Conservation (phyloP, 1,284 basidiomycete genomes). For the Xerocomus nothofagi region DNA sequence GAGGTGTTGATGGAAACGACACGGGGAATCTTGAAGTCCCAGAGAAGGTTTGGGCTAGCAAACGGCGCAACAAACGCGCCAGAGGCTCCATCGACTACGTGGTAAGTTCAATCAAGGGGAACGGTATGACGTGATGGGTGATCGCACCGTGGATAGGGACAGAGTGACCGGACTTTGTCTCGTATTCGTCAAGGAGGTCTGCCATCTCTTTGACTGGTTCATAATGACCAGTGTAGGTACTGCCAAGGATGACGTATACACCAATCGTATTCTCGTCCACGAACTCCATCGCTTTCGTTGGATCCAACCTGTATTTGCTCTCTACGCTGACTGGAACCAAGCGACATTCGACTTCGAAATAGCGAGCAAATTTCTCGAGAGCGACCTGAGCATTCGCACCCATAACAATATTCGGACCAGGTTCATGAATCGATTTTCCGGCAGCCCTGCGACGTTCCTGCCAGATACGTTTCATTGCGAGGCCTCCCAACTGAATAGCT, state of each 20-base stretch:
- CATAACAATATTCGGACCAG: constrained; percentile 78
- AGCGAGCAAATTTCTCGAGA: constrained; percentile 89
- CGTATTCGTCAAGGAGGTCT: constrained; percentile 82
- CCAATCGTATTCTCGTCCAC: constrained; percentile 94
- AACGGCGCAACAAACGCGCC: constrained; percentile 89
- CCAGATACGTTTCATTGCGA: constrained; percentile 96
- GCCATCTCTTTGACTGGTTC: constrained; percentile 90
- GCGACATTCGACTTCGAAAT: constrained; percentile 87
- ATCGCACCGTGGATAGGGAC: constrained; percentile 80
- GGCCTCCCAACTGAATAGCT: constrained; percentile 90
- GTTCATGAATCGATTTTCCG: constrained; percentile 85
- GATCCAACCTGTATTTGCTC: constrained; percentile 80
- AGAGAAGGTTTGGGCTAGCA: constrained; percentile 71
- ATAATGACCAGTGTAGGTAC: constrained; percentile 93
- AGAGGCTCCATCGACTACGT: constrained; percentile 71
- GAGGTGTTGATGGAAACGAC: constrained; percentile 89
- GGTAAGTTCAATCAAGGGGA: constrained; percentile 1
- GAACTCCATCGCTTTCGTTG: constrained; percentile 82
- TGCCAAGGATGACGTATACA: constrained; percentile 77
- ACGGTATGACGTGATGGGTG: constrained; percentile 28
- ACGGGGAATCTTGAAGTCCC: constrained; percentile 87
- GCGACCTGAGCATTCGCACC: constrained; percentile 86
- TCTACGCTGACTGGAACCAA: constrained; percentile 77
- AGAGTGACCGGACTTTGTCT: constrained; percentile 74
- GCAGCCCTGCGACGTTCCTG: constrained; percentile 84